Conservation (phyloP, 495 filamentous ascomycete genomes). For the Trichoderma reesei region DNA sequence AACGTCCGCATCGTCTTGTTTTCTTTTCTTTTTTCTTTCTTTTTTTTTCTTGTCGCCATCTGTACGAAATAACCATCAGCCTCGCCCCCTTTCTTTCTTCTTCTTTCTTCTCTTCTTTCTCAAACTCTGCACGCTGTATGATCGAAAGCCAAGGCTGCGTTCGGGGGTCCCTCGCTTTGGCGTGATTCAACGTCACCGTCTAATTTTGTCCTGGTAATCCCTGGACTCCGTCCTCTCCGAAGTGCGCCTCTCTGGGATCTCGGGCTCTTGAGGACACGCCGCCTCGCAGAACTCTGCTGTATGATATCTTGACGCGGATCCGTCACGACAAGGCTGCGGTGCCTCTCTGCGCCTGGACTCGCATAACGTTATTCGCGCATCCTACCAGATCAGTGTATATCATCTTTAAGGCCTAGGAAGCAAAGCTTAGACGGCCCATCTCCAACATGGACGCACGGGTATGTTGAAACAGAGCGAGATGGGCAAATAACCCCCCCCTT, state of each 20-base stretch:
- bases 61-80: not conserved
- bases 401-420: not conserved
- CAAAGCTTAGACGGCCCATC: not conserved
- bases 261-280: not conserved
- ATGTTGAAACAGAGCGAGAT: not conserved
- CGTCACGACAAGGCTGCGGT: not conserved
- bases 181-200: not conserved
- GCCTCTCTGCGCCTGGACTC: not conserved
- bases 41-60: not conserved
- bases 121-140: not conserved
- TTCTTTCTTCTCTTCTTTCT: no score
- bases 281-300: not conserved
- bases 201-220: not conserved
- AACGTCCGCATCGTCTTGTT: not conserved
- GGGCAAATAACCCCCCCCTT: not conserved
- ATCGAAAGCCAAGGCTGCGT: not conserved
- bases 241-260: not conserved
- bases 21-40: no score
- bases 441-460: slow-evolving; percentile 1
- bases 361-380: slow-evolving; percentile 2
- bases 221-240: not conserved
- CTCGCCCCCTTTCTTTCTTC: not conserved
- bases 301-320: slow-evolving; percentile 3
- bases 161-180: not conserved
- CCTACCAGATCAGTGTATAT: not conserved